A percentile compares a stretch with the other conserved stretches of the same genome.
These are phyloP conservation scores for Phytophthora sojae DNA, from an alignment of 352 stramenopile genomes.

Conservation along the genomic window DNA sequence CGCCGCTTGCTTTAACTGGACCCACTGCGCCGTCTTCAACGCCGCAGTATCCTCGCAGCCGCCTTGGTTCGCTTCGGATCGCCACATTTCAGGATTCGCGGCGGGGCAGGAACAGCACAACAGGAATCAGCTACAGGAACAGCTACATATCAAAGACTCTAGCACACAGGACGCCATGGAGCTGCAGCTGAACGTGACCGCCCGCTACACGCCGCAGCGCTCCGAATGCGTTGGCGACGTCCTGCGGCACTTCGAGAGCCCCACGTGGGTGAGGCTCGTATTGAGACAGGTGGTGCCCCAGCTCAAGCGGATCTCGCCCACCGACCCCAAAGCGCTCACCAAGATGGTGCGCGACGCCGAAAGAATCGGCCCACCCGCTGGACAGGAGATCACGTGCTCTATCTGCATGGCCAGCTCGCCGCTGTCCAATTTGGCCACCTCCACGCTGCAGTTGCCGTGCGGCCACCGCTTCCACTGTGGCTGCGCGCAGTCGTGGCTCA, in stretches of 20 bases:
- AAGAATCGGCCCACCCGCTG: slow-evolving; percentile 1
- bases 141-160: background rate
- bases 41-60: background rate
- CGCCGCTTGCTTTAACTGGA: slow-evolving; percentile 3
- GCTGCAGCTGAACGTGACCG: slow-evolving; percentile 27
- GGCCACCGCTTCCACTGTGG: slow-evolving; percentile 92
- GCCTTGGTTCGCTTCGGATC: slow-evolving; percentile 8
- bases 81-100: slow-evolving; percentile 27
- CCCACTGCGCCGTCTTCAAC: slow-evolving; percentile 19
- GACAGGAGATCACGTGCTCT: slow-evolving; percentile 58
- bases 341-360: slow-evolving; percentile 38
- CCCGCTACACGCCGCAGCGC: slow-evolving; percentile 8
- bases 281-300: slow-evolving; percentile 29
- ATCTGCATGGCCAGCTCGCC: slow-evolving; percentile 86
- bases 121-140: background rate
- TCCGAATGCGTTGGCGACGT: slow-evolving; percentile 20
- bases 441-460: slow-evolving; percentile 78
- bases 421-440: slow-evolving; percentile 30
- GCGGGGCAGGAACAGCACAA: background rate
- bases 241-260: slow-evolving; percentile 27
- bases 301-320: slow-evolving; percentile 28
- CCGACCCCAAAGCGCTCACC: slow-evolving; percentile 21
- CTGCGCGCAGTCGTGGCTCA: slow-evolving; percentile 93
- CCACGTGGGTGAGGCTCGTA: slow-evolving; percentile 26
- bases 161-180: slow-evolving; percentile 15